Conservation (phyloP, 2,329 filamentous ascomycete genomes). For the Sclerotinia borealis region DNA sequence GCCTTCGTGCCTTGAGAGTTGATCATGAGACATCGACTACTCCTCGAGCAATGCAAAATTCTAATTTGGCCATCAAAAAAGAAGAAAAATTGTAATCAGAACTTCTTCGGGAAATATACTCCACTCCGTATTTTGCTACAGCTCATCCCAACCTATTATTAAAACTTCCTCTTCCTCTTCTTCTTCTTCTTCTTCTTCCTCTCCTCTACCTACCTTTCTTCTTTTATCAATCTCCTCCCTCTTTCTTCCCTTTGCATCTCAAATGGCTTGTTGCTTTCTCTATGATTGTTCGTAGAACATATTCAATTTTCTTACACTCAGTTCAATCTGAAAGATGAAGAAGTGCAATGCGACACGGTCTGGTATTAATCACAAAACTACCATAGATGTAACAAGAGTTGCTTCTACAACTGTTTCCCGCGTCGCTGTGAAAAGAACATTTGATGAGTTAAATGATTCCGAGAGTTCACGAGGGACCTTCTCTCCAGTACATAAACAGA, state of each 20-base stretch:
- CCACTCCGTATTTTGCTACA: not conserved
- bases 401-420: conserved; percentile 20
- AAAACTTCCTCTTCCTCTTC: not conserved
- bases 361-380: conserved; percentile 22
- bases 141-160: not conserved
- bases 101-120: not conserved
- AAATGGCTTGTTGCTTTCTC: not conserved
- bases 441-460: conserved; percentile 12
- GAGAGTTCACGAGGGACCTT: not conserved
- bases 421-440: conserved; percentile 24
- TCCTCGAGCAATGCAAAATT: no score
- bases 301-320: not conserved
- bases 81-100: not conserved
- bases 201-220: not conserved
- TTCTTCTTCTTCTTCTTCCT: not conserved
- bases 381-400: conserved; percentile 19
- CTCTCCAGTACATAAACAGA: not conserved
- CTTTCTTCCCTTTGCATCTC: not conserved
- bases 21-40: not conserved
- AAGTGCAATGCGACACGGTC: not conserved
- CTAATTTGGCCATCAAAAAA: not conserved
- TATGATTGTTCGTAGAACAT: not conserved
- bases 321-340: not conserved
- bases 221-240: not conserved
- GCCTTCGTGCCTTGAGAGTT: no score